phyloP scores from a whole-genome alignment of 192 early-diverging fungal species.

The Coemansia brasiliensis region DNA sequence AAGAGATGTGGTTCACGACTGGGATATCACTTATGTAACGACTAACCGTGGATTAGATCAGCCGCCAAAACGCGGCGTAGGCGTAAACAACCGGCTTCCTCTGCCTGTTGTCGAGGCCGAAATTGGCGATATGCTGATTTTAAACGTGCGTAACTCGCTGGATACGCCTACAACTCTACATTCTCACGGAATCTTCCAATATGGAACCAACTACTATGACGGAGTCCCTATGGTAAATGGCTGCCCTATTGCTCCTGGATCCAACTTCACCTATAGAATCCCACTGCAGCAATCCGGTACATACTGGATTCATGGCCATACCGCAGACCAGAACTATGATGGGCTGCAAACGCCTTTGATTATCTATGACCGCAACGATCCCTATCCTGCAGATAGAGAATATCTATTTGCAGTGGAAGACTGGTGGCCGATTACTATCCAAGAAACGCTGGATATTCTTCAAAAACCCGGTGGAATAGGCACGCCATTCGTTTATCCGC shows the following conservation, averaged over 20 bases:
- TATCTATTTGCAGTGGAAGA: slow-evolving; percentile 64
- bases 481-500: slow-evolving; percentile 56
- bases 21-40: slow-evolving; percentile 33
- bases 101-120: slow-evolving; percentile 29
- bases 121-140: slow-evolving; percentile 27
- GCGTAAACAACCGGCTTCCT: slow-evolving; percentile 28
- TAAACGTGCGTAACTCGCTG: slow-evolving; percentile 60
- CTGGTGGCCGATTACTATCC: slow-evolving; percentile 62
- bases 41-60: slow-evolving; percentile 37
- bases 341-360: slow-evolving; percentile 73
- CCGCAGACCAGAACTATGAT: slow-evolving; percentile 71
- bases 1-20: slow-evolving; percentile 28
- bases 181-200: slow-evolving; percentile 76
- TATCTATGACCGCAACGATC: slow-evolving; percentile 58
- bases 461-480: slow-evolving; percentile 45
- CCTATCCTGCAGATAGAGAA: slow-evolving; percentile 64
- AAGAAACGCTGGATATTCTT: slow-evolving; percentile 53
- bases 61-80: slow-evolving; percentile 27
- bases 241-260: slow-evolving; percentile 69
- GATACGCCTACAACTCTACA: slow-evolving; percentile 66
- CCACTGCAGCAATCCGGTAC: slow-evolving; percentile 75
- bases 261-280: slow-evolving; percentile 69
- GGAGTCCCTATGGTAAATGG: slow-evolving; percentile 66
- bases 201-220: slow-evolving; percentile 66
- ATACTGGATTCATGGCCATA: slow-evolving; percentile 82